Evolutionary conservation across 2,329 filamentous ascomycete genomes (phyloP), one percentile per base, ranked within the genome.

Genomic region (Gyromitra esculenta): DNA sequence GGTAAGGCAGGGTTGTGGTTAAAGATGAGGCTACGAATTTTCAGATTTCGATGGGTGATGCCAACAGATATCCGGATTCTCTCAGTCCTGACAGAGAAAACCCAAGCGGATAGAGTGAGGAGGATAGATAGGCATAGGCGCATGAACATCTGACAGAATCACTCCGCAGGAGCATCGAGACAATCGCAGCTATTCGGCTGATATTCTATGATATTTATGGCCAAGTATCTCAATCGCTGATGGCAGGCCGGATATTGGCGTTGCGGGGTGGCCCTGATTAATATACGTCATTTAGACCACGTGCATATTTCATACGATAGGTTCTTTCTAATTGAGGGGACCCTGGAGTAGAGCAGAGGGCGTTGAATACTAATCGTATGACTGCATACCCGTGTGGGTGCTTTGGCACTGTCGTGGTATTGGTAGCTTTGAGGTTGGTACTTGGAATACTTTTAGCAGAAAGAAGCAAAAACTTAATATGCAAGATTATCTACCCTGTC

Each of bases 401-500:
- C 13, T 43, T 48, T 64, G 57, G n/a, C 45, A 63, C 45, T 35
- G 41, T 64, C 37, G 56, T 54, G 57, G 68, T 65, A 64, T 45
- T 37, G 57, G 21, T 48, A 71, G 57, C 65, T 59, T 48, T 56
- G 57, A 41, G 52, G 39, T 73, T 66, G 70, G 37, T 73, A 60
- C 52, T 66, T 66, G 54, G 70, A 57, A 66, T 67, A 67, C 63
- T n/a, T 21, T 25, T 73, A 54, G 54, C 41, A 54, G 41, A 73
- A 73, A 73, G 62, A 60, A 50, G 56, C 54, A 67, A 43, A 31
- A 31, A 31, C n/a, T 45, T 31, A 67, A 62, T 56, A 37, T 74
- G 64, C 71, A 74, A 63, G 65, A 62, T 54, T 75, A 75, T 63
- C 57, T 64, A 54, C 45, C 45, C 43, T 41, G 35, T 60, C n/a